These are phyloP conservation scores for Inosperma sp. DNA, from an alignment of 768 basidiomycete genomes.

Conservation along the genomic window DNA sequence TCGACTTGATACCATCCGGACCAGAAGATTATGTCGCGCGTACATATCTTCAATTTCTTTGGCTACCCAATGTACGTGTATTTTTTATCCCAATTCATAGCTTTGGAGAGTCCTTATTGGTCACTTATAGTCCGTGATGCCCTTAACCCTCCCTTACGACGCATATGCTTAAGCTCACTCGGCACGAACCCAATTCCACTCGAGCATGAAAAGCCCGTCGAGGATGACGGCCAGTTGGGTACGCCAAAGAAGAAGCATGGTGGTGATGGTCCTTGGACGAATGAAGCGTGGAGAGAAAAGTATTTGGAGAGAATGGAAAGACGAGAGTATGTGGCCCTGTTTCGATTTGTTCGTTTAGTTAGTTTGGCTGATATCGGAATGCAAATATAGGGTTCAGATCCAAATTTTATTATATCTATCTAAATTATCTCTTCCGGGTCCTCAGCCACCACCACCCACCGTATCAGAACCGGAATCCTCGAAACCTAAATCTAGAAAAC, in stretches of 20 bases:
- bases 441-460: slow-evolving; percentile 3
- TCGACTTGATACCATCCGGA: slow-evolving; percentile 40
- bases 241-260: slow-evolving; percentile 15
- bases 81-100: slow-evolving; percentile 7
- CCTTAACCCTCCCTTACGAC: slow-evolving; percentile 53
- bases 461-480: slow-evolving; percentile 16
- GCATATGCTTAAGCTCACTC: slow-evolving; percentile 45
- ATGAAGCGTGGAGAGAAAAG: slow-evolving; percentile 48
- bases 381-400: slow-evolving; percentile 66
- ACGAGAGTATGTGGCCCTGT: slow-evolving; percentile 47
- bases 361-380: not conserved
- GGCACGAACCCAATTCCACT: slow-evolving; percentile 30
- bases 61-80: slow-evolving; percentile 63
- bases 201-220: slow-evolving; percentile 51
- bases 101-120: not conserved
- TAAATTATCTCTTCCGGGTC: slow-evolving; percentile 57
- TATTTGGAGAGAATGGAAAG: slow-evolving; percentile 67
- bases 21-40: slow-evolving; percentile 55
- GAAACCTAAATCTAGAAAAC: slow-evolving; percentile 30
- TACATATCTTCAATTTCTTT: slow-evolving; percentile 73
- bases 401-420: slow-evolving; percentile 70
- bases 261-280: slow-evolving; percentile 37
- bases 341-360: not conserved
- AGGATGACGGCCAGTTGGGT: slow-evolving; percentile 24
- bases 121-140: slow-evolving; percentile 67